Conservation (phyloP, 441 rosid genomes). For the Dalechampia spathulata region DNA sequence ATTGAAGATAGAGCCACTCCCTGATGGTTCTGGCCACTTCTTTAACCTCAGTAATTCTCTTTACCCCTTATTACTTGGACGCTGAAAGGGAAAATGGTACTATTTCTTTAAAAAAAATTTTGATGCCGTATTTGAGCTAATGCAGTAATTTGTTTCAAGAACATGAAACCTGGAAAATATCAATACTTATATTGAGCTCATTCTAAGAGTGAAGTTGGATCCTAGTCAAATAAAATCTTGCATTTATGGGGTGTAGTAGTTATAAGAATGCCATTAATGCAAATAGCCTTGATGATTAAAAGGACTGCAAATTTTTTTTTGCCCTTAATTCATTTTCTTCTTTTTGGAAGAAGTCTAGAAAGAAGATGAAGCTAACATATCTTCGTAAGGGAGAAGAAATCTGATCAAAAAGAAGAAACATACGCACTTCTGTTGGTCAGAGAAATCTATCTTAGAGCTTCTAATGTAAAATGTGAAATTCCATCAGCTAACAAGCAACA, state of each 20-base stretch:
- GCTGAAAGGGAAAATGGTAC: slow-evolving; percentile 7
- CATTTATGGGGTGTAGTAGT: background rate
- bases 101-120: too few species aligned
- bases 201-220: background rate
- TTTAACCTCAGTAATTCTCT: slow-evolving; percentile 75
- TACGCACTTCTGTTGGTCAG: background rate
- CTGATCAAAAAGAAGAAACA: background rate
- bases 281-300: background rate
- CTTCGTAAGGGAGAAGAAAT: too few species aligned
- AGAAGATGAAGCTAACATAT: too few species aligned
- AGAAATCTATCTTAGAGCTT: background rate
- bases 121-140: slow-evolving; percentile 8
- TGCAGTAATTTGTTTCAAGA: slow-evolving; percentile 2
- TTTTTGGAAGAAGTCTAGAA: too few species aligned
- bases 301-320: background rate
- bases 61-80: slow-evolving; percentile 14
- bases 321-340: too few species aligned
- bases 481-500: background rate
- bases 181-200: background rate
- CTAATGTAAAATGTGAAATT: background rate
- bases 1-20: slow-evolving; percentile 90
- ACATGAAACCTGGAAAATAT: slow-evolving; percentile 1
- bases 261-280: background rate
- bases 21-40: slow-evolving; percentile 93
- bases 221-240: background rate